Conservation (phyloP, 1,284 basidiomycete species). For the Tetrapyrgos nigripes region DNA sequence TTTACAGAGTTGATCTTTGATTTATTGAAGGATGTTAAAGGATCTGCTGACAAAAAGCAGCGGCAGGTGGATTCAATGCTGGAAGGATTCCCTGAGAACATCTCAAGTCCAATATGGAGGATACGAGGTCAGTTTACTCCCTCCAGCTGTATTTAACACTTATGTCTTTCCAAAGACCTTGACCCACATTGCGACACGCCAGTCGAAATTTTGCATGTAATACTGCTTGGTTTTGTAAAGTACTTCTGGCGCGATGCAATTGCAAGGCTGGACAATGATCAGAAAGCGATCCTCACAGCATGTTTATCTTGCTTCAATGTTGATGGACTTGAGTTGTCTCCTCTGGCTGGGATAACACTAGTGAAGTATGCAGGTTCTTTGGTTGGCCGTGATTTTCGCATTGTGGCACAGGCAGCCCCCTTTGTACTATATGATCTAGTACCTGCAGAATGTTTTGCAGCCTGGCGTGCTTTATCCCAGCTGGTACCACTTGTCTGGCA, state of each 20-base stretch:
- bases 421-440: conserved; percentile 18
- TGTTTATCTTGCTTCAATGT: background rate
- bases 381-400: conserved; percentile 21
- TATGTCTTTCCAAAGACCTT: conserved; percentile 25
- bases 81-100: conserved; percentile 1
- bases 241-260: conserved; percentile 24
- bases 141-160: background rate
- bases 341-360: conserved; percentile 8
- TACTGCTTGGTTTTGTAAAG: conserved; percentile 43
- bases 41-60: background rate
- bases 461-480: conserved; percentile 20
- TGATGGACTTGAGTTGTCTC: background rate
- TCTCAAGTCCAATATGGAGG: conserved; percentile 12
- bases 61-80: conserved; percentile 1
- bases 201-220: conserved; percentile 42
- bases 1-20: conserved; percentile 1
- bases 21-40: background rate
- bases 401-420: conserved; percentile 17
- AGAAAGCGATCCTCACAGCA: background rate
- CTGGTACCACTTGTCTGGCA: conserved; percentile 17
- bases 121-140: background rate
- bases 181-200: conserved; percentile 40
- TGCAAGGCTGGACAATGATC: background rate
- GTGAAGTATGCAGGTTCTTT: conserved; percentile 21
- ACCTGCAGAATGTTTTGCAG: background rate